Evolutionary conservation across 2,329 filamentous ascomycete genomes (phyloP).

Genomic region (Cryphonectria japonica): DNA sequence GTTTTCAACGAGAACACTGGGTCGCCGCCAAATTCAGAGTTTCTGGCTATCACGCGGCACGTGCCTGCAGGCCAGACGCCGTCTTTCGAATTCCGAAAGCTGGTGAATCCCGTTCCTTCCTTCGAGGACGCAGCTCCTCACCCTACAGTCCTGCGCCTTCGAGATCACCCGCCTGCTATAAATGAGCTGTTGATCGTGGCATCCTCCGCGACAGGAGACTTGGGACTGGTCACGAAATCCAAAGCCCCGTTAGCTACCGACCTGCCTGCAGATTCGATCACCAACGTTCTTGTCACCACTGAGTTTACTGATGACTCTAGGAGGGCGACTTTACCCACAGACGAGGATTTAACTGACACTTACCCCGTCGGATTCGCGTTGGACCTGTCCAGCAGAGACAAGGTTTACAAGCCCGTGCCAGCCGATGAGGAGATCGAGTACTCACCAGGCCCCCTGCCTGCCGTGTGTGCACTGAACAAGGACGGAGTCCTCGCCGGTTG

Average conservation of each 20-base stretch:
- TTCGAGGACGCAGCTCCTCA: conserved; percentile 73
- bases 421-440: conserved; percentile 77
- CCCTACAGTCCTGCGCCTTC: conserved; percentile 76
- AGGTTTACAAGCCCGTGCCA: conserved; percentile 76
- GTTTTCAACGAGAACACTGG: conserved; percentile 72
- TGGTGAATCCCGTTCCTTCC: conserved; percentile 74
- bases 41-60: conserved; percentile 76
- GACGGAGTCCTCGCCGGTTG: conserved; percentile 84
- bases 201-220: conserved; percentile 78
- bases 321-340: conserved; percentile 76
- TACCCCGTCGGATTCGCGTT: conserved; percentile 77
- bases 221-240: conserved; percentile 78
- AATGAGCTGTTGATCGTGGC: conserved; percentile 81
- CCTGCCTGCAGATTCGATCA: conserved; percentile 61
- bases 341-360: conserved; percentile 66
- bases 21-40: conserved; percentile 66
- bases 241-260: conserved; percentile 65
- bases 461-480: conserved; percentile 82
- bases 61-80: conserved; percentile 48
- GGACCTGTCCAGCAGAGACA: conserved; percentile 83
- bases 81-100: conserved; percentile 72
- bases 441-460: conserved; percentile 80
- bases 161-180: conserved; percentile 78
- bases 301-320: conserved; percentile 74
- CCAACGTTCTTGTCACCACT: conserved; percentile 73